These are phyloP conservation scores for Yamadazyma dushanensis DNA, from an alignment of 1,139 yeast species.

Conservation along the genomic window DNA sequence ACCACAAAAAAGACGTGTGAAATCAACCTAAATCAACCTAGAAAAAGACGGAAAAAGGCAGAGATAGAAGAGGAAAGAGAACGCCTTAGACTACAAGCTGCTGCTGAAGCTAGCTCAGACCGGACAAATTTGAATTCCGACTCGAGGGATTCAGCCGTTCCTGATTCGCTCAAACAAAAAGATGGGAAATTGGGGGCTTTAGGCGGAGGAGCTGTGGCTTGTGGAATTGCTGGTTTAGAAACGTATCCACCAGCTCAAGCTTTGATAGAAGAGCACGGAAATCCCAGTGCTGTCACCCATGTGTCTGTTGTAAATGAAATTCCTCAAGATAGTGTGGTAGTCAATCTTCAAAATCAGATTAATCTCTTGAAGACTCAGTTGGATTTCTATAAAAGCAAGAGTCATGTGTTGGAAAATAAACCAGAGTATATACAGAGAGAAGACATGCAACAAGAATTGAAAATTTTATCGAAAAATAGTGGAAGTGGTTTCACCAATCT, in stretches of 20 bases:
- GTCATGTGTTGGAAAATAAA: slow-evolving; percentile 11
- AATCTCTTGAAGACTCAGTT: slow-evolving; percentile 23
- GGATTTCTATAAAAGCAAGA: slow-evolving; percentile 8
- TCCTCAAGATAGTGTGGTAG: neutral
- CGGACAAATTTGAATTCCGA: neutral
- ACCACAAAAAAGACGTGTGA: slow-evolving; percentile 66
- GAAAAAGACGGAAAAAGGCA: slow-evolving; percentile 50
- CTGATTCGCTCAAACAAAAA: too few species aligned
- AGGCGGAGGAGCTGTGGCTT: neutral
- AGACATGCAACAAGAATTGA: slow-evolving; percentile 41
- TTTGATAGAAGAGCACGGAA: too few species aligned
- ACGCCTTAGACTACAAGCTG: slow-evolving; percentile 24
- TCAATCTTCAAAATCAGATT: slow-evolving; percentile 19
- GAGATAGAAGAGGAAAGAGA: slow-evolving; percentile 24
- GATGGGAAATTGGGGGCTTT: neutral
- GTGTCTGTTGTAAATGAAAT: too few species aligned
- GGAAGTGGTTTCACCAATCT: slow-evolving; percentile 30
- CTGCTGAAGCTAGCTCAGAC: slow-evolving; percentile 14
- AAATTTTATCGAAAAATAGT: slow-evolving; percentile 30
- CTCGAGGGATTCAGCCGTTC: neutral
- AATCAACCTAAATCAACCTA: slow-evolving; percentile 61
- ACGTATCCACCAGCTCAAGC: too few species aligned
- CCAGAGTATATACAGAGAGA: slow-evolving; percentile 27
- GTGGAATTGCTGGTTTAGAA: neutral
- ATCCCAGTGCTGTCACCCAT: too few species aligned